phyloP scores from a whole-genome alignment of 1,284 basidiomycete species.

The Mycena sp. region DNA sequence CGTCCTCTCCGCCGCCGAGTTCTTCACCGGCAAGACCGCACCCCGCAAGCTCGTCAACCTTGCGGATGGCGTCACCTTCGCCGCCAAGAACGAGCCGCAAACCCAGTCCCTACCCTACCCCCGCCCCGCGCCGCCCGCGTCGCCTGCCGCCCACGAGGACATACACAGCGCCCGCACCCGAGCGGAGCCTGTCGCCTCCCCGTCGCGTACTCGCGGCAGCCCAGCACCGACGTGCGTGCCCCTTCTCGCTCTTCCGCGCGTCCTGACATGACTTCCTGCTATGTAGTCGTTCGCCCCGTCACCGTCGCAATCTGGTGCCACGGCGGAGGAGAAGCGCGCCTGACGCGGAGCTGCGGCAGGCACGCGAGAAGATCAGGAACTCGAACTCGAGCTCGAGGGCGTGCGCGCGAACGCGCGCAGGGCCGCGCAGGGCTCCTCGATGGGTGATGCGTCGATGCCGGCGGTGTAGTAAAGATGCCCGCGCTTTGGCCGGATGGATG shows the following conservation, averaged over 20 bases:
- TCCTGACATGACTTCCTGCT: background rate
- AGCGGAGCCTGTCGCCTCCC: too few species aligned
- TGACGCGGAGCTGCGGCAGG: slow-evolving; percentile 78
- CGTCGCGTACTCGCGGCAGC: too few species aligned
- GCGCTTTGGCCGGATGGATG: too few species aligned
- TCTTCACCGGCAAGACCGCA: slow-evolving; percentile 85
- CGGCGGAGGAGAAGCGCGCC: slow-evolving; percentile 64
- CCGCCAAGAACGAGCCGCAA: slow-evolving; percentile 19
- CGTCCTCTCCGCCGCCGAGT: slow-evolving; percentile 86
- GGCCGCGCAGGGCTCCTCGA: slow-evolving; percentile 66
- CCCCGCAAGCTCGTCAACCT: slow-evolving; percentile 77
- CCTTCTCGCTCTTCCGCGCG: slow-evolving; percentile 28
- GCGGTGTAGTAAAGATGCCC: too few species aligned
- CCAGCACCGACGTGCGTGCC: slow-evolving; percentile 25
- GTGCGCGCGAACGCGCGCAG: slow-evolving; percentile 78
- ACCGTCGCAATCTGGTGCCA: background rate
- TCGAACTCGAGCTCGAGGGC: slow-evolving; percentile 86
- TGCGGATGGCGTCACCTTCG: slow-evolving; percentile 61
- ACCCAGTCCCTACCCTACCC: slow-evolving; percentile 41
- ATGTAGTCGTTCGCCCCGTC: slow-evolving; percentile 15
- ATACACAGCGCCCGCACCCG: slow-evolving; percentile 44
- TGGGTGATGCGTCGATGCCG: background rate
- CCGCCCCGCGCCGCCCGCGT: slow-evolving; percentile 33
- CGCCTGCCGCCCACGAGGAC: slow-evolving; percentile 47
- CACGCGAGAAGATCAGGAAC: slow-evolving; percentile 81